Percentiles rank a stretch among this genome's conserved stretches.
phyloP scores from a whole-genome alignment of 306 rosid genomes.

The Medicago lupulina region DNA sequence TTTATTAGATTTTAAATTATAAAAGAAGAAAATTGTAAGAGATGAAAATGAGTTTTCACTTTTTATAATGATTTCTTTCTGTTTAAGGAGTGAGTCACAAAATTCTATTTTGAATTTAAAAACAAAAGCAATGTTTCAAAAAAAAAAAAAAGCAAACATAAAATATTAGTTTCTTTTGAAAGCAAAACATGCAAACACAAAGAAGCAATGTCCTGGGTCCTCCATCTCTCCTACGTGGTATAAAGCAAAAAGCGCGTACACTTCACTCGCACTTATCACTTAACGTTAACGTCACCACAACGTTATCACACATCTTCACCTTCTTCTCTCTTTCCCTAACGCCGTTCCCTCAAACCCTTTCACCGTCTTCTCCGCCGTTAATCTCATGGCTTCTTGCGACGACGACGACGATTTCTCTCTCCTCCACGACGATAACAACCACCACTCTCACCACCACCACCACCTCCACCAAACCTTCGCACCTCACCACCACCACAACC shows the following conservation, averaged over 20 bases:
- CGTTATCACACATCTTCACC: slow-evolving; percentile 54
- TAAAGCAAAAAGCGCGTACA: slow-evolving; percentile 39
- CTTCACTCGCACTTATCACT: slow-evolving; percentile 44
- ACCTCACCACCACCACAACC: slow-evolving; percentile 40
- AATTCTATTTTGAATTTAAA: no score
- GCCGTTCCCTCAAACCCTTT: slow-evolving; percentile 63
- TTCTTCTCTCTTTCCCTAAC: slow-evolving; percentile 53
- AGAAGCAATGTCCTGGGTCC: background rate
- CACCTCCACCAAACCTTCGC: slow-evolving; percentile 67
- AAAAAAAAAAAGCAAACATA: no score
- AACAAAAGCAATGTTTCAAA: no score
- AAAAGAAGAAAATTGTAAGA: no score
- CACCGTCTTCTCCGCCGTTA: slow-evolving; percentile 67
- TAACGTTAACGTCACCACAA: slow-evolving; percentile 83
- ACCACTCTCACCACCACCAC: slow-evolving; percentile 54
- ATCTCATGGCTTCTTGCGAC: slow-evolving; percentile 84
- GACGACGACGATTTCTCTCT: slow-evolving; percentile 89
- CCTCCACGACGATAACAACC: slow-evolving; percentile 72
- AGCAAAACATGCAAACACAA: background rate
- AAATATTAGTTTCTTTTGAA: no score
- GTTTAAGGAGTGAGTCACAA: no score
- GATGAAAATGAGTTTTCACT: no score
- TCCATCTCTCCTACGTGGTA: background rate
- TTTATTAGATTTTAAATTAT: no score
- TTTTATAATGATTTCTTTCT: no score